Base-by-base conservation (phyloP, 2,329 filamentous ascomycete genomes). In the Lasiodiplodia citricola region DNA sequence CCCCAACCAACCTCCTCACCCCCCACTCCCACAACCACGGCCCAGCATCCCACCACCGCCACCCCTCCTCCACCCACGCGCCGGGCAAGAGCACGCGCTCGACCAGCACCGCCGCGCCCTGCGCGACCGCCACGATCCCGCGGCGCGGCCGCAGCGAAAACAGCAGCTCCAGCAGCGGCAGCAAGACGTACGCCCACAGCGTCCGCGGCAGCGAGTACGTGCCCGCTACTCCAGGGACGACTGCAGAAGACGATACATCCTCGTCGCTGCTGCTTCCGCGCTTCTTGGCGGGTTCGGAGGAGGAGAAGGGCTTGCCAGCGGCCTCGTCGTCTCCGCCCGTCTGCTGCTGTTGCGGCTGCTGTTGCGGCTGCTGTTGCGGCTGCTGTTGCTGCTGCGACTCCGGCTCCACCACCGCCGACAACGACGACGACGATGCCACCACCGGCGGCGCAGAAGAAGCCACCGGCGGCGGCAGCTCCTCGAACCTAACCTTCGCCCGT, bases 21-120 rank as follows among this genome's bases (percentile, higher is more conserved):
- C 47, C 60, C 60, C 60, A 52, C 47, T 41, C 28, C 60, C 60
- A 65, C 16, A 65, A 11, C 60, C 60, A 65, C 47, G 60, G 44
- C n/a, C 44, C 60, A 0, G 11, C 7, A 44, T 65, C 60, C 13
- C 38, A 2, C 5, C 47, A 5, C 14, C n/a, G n/a, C 47, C 44
- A 41, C 18, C n/a, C 37, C 31, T 31, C 28, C 31, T 54, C 60
- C 7, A 31, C 28, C 60, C 60, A 65, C 14, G 25, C 58, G 2
- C 28, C 44, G n/a, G 47, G 38, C 25, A 62, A 13, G 3, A 62
- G 1, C 8, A 62, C 38, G 6, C 38, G 16, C 21, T 62, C 57
- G 2, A 50, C 41, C 23, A 62, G 13, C 31, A 52, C 60, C 18
- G 60, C 60, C 21, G 23, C 41, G 47, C 60, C 47, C 25, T 44